A percentile compares a stretch with the other conserved stretches of the same genome.
Evolutionary conservation across 805 yeast genomes (phyloP).

Genomic region (Phaffomyces opuntiae): DNA sequence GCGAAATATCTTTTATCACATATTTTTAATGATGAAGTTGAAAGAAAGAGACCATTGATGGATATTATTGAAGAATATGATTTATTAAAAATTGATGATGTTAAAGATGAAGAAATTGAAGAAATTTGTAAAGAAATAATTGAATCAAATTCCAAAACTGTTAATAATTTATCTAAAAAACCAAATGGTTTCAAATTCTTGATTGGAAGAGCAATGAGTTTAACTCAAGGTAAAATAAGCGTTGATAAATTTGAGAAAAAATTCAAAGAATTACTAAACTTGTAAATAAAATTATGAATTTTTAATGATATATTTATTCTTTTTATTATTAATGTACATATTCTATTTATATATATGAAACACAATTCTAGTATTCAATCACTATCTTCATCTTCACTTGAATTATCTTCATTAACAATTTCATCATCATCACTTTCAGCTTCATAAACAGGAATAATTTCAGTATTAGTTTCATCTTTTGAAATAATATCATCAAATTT

Average conservation of each 20-base stretch:
- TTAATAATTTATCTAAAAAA: constrained; percentile 48
- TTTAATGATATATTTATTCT: not conserved
- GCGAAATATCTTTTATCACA: constrained; percentile 62
- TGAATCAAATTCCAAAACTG: constrained; percentile 42
- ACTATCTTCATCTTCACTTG: constrained; percentile 21
- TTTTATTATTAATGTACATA: not conserved
- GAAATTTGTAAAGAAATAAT: constrained; percentile 31
- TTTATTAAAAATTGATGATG: constrained; percentile 31
- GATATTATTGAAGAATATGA: constrained; percentile 50
- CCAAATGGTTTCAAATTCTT: constrained; percentile 63
- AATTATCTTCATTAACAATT: constrained; percentile 22
- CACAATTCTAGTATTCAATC: constrained; percentile 14
- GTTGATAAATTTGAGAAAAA: constrained; percentile 28
- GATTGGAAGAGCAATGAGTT: constrained; percentile 80
- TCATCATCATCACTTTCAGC: constrained; percentile 16
- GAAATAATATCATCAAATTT: constrained; percentile 37
- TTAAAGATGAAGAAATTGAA: constrained; percentile 25
- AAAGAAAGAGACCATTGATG: constrained; percentile 27
- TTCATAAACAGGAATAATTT: constrained; percentile 7
- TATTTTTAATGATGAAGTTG: constrained; percentile 43
- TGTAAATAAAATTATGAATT: constrained; percentile 3
- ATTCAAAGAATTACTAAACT: constrained; percentile 23
- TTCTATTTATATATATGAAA: not conserved
- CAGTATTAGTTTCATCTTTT: constrained; percentile 15
- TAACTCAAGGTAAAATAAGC: constrained; percentile 54